phyloP scores from a whole-genome alignment of 805 yeast genomes.

The Metschnikowia corniflorae region DNA sequence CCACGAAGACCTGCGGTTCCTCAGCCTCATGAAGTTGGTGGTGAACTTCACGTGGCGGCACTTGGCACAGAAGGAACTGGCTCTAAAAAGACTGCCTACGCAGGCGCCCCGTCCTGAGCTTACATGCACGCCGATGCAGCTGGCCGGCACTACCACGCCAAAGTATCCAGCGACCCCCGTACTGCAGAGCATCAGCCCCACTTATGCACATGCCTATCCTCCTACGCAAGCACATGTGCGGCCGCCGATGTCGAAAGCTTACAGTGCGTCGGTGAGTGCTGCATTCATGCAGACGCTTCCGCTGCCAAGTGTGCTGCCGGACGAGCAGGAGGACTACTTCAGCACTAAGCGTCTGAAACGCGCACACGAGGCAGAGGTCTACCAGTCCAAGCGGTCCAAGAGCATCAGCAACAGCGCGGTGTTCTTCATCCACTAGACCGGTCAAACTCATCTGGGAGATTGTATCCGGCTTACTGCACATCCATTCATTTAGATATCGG shows the following conservation, averaged over 20 bases:
- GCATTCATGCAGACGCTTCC: constrained; percentile 12
- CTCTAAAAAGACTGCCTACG: constrained; percentile 5
- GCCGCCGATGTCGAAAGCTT: constrained; percentile 7
- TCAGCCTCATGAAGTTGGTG: constrained; percentile 35
- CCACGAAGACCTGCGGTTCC: constrained; percentile 32
- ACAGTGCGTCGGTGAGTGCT: constrained; percentile 18
- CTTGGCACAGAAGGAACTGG: constrained; percentile 15
- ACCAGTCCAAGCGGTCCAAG: constrained; percentile 14
- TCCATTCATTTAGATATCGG: too few relatives aligned
- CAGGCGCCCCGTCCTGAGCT: constrained; percentile 1
- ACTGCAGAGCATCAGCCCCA: constrained; percentile 21
- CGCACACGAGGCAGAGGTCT: constrained; percentile 7
- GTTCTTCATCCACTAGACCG: constrained; percentile 14
- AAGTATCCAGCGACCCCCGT: constrained; percentile 23
- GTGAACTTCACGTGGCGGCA: constrained; percentile 30
- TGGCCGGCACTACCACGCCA: constrained; percentile 31
- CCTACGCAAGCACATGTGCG: too few relatives aligned
- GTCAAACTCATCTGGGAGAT: too few relatives aligned
- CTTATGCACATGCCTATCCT: constrained; percentile 4
- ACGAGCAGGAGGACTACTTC: constrained; percentile 8
- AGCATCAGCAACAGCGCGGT: constrained; percentile 10
- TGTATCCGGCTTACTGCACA: too few relatives aligned
- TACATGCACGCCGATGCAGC: constrained; percentile 10
- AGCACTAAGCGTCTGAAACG: constrained; percentile 7
- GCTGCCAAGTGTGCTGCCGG: constrained; percentile 20